These are phyloP conservation scores for Prunus fruticosa DNA, from an alignment of 306 rosid genomes.

Conservation along the genomic window DNA sequence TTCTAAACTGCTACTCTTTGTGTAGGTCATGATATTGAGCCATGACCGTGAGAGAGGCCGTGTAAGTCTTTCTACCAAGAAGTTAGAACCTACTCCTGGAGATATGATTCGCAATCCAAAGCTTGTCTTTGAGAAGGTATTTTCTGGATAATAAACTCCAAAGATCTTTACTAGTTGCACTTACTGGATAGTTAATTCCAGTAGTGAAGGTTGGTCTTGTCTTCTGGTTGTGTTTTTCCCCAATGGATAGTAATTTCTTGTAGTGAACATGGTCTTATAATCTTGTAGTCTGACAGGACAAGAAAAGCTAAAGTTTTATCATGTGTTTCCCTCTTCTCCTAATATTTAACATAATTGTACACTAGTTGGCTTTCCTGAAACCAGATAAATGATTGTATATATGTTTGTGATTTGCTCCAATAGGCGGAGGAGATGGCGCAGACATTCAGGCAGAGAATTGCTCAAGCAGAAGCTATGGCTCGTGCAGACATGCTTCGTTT, in stretches of 20 bases:
- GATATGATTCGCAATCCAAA: constrained; percentile 96
- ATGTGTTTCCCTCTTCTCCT: neutral
- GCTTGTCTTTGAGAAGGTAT: constrained; percentile 95
- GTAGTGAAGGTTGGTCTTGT: neutral
- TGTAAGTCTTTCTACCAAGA: constrained; percentile 94
- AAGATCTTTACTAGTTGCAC: constrained; percentile 1
- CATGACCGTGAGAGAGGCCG: constrained; percentile 93
- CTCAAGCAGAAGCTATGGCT: constrained; percentile 99
- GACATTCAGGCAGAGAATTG: constrained; percentile 93
- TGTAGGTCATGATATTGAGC: constrained; percentile 94
- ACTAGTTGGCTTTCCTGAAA: neutral
- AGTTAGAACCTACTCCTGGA: constrained; percentile 95
- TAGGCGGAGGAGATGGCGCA: constrained; percentile 99
- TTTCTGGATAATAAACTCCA: constrained; percentile 22
- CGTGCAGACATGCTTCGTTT: constrained; percentile 91
- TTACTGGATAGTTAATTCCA: neutral
- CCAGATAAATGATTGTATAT: neutral
- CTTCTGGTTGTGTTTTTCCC: neutral
- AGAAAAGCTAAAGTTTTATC: neutral
- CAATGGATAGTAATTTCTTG: neutral
- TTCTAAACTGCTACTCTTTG: constrained; percentile 24
- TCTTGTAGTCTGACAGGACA: constrained; percentile 7
- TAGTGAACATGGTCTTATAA: neutral
- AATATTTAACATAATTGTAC: constrained; percentile 9
- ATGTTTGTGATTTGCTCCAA: constrained; percentile 27